These are phyloP conservation scores for Marasmius fiardii DNA, from an alignment of 1,284 basidiomycete genomes.

Conservation along the genomic window DNA sequence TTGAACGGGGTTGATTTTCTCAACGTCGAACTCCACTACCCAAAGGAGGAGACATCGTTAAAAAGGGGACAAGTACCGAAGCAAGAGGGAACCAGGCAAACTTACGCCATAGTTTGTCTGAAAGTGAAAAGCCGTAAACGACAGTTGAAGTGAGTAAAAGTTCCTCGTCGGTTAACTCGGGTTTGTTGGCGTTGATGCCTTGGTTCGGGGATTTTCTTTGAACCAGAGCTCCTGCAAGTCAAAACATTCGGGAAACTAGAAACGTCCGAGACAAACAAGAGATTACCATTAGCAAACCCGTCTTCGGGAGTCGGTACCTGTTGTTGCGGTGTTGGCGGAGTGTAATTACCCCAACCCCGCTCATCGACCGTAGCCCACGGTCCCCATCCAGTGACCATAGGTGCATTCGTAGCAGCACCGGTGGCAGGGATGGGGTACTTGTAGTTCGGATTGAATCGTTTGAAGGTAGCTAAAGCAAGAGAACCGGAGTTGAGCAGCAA, in stretches of 20 bases:
- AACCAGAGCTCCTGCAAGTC: conserved; percentile 17
- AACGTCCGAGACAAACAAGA: too few species aligned
- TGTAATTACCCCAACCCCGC: too few species aligned
- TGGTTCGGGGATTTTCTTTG: conserved; percentile 22
- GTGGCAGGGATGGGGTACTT: conserved; percentile 32
- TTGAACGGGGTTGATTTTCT: conserved; percentile 43
- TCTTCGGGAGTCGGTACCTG: background rate
- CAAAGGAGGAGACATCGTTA: background rate
- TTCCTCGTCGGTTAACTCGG: conserved; percentile 45
- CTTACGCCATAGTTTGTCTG: conserved; percentile 58
- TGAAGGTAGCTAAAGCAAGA: conserved; percentile 38
- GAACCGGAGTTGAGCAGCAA: too few species aligned
- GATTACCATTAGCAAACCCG: background rate
- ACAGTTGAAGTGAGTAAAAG: conserved; percentile 53
- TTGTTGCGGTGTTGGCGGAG: too few species aligned
- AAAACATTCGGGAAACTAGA: too few species aligned
- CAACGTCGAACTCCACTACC: conserved; percentile 53
- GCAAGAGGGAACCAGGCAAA: conserved; percentile 10
- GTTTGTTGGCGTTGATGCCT: conserved; percentile 17
- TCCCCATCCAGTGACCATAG: background rate
- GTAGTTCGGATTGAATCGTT: conserved; percentile 45
- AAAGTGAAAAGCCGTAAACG: conserved; percentile 56
- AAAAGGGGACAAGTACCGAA: background rate
- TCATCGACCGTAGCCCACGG: too few species aligned
- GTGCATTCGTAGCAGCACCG: background rate